phyloP scores from a whole-genome alignment of 768 basidiomycete species.

The Tylopilus vinaceipallidus region DNA sequence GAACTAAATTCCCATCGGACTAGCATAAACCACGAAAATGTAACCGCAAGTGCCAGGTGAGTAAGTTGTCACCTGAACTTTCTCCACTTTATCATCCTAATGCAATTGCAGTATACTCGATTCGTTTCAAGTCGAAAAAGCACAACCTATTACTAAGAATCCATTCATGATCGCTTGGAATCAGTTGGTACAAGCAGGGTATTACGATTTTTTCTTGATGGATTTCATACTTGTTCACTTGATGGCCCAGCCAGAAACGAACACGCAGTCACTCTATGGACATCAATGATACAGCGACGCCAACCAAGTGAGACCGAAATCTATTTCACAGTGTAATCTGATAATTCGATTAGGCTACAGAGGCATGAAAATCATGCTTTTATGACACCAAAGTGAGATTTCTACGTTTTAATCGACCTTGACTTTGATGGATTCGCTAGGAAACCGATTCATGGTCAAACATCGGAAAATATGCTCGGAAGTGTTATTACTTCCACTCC shows the following conservation, averaged over 20 bases:
- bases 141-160: slow-evolving; percentile 4
- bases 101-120: neutral
- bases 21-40: neutral
- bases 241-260: slow-evolving; percentile 22
- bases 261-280: slow-evolving; percentile 20
- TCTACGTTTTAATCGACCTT: neutral
- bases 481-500: neutral
- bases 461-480: neutral
- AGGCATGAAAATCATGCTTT: slow-evolving; percentile 5
- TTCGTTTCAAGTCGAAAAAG: neutral
- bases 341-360: slow-evolving; percentile 3
- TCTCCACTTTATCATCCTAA: neutral
- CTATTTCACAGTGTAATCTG: neutral
- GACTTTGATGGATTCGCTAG: slow-evolving; percentile 1
- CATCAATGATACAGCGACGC: slow-evolving; percentile 6
- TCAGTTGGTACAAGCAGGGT: slow-evolving; percentile 18
- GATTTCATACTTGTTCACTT: slow-evolving; percentile 1
- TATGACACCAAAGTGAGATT: slow-evolving; percentile 5
- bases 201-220: neutral
- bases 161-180: slow-evolving; percentile 25
- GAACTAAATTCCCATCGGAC: neutral
- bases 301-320: slow-evolving; percentile 22
- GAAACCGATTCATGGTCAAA: neutral
- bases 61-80: neutral
- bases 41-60: neutral